Evolutionary conservation across 345 rosid species (phyloP), one percentile per base, ranked within the genome.

Genomic region (Cardamine occulta): DNA sequence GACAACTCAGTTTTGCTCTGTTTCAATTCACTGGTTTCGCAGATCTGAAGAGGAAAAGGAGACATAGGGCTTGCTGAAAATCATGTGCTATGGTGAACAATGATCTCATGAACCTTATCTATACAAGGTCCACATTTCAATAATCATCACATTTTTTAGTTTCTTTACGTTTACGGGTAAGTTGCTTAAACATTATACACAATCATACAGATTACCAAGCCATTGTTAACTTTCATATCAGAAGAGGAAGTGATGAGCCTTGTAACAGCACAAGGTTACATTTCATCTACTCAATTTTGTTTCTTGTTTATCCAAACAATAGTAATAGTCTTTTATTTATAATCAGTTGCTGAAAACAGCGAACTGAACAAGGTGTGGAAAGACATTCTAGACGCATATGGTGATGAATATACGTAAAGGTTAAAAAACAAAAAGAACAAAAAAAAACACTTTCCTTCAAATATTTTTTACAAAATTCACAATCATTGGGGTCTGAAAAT

Each of bases 171-270:
- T n/a, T n/a, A n/a, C n/a, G n/a, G n/a, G n/a, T 39, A 39, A 2
- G 39, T 37, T 62, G 66, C 52, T 29, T 55, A 72, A 60, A 21
- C 44, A 8, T 42, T 26, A 57, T n/a, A n/a, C n/a, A 57, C 54
- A 63, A 75, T 80, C 23, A 65, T 78, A 57, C 84, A 95, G 99
- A 86, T 95, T 53, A 74, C 93, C 82, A 95, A 86, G 63, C 97
- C 97, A 28, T 85, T 89, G 53, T 84, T 95, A 79, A 92, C 90
- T 68, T 87, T 85, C 32, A 88, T 95, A 73, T 96, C 99, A 9
- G 90, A 94, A 3, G 96, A 95, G 86, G 96, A 95, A 90, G 85
- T 95, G 26, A 95, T 89, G 97, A 89, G 96, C 83, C 99, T 95
- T 47, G 97, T 95, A 65, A 95, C 93, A 52, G 97, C 99, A 74